Conservation (phyloP, 208 protist genomes). For the Leishmania aethiopica region DNA sequence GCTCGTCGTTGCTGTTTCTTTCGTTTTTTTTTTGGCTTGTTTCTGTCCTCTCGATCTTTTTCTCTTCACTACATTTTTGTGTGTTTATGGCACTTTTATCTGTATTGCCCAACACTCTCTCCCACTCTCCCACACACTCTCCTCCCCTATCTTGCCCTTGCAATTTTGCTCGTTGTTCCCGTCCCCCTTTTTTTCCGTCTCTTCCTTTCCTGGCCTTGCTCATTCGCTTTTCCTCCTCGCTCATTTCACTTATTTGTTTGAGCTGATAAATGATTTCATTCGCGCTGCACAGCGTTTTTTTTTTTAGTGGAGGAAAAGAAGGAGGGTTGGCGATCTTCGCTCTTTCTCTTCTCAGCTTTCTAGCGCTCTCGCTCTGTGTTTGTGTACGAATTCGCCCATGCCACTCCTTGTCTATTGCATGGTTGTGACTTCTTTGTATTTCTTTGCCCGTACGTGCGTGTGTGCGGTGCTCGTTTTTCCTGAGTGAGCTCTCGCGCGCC, state of each 20-base stretch:
- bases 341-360: neutral
- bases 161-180: neutral
- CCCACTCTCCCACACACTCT: no score
- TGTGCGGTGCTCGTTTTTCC: neutral
- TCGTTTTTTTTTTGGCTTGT: neutral
- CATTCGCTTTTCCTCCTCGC: neutral
- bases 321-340: neutral
- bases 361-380: neutral
- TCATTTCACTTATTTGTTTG: neutral
- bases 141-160: neutral
- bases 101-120: neutral
- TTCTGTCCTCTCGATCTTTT: neutral
- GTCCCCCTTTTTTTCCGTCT: neutral
- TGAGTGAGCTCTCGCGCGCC: no score
- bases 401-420: neutral
- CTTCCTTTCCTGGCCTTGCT: neutral
- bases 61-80: neutral
- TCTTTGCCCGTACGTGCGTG: neutral
- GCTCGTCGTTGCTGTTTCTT: neutral
- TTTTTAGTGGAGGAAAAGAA: neutral
- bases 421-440: constrained; percentile 1
- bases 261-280: neutral
- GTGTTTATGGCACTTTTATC: neutral
- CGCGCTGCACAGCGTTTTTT: neutral
- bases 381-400: neutral